Conservation (phyloP, 2,329 filamentous ascomycete species). For the Hirsutella thompsonii region DNA sequence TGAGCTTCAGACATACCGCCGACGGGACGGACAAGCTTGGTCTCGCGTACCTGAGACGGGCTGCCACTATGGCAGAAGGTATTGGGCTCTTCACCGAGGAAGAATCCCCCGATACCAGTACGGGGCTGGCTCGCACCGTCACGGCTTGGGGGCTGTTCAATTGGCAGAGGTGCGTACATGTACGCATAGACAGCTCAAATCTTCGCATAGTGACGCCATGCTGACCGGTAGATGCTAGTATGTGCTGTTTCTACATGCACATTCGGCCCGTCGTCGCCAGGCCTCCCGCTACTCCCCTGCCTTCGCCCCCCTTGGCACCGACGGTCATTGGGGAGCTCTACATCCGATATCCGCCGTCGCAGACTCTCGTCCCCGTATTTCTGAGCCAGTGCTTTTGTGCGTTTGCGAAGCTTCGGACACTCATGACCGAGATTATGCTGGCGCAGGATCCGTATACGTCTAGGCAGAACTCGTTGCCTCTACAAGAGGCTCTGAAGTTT, state of each 20-base stretch:
- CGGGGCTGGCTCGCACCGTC: background rate
- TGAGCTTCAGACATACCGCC: background rate
- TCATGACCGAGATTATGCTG: background rate
- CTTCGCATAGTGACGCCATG: background rate
- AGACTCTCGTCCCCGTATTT: background rate
- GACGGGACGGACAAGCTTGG: background rate
- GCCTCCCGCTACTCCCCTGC: background rate
- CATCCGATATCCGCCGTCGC: background rate
- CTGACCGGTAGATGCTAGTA: background rate
- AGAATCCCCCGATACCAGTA: background rate
- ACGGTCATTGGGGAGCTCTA: background rate
- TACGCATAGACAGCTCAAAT: background rate
- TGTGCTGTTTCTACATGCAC: background rate
- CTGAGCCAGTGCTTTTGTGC: background rate
- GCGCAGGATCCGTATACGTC: background rate
- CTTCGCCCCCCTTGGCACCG: background rate
- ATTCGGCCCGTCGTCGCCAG: background rate
- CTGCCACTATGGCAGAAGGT: background rate
- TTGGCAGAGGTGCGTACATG: background rate
- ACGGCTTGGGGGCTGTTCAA: background rate
- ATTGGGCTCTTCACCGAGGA: background rate
- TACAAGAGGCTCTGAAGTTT: background rate
- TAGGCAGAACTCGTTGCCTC: background rate
- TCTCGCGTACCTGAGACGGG: background rate
- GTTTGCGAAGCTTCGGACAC: background rate